Evolutionary conservation across 1,139 yeast species (phyloP).

Genomic region (Blastobotrys ciferrii): DNA sequence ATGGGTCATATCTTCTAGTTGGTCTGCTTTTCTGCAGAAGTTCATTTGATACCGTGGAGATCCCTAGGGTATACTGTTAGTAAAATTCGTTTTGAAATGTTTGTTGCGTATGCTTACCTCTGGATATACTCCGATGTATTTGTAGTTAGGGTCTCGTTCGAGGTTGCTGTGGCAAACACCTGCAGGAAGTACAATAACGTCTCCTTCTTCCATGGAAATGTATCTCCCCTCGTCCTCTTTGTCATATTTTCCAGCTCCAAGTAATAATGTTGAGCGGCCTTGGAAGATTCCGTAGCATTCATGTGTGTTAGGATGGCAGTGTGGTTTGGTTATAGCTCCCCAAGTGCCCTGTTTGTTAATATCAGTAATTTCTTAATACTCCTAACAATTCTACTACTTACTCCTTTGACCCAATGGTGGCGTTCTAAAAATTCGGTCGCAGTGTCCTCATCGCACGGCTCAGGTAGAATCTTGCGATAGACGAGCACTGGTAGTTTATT

Average conservation of each 20-base stretch:
- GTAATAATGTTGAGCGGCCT: not conserved
- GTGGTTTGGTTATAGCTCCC: not conserved
- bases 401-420: not conserved
- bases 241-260: not conserved
- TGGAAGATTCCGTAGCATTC: slow-evolving; percentile 1
- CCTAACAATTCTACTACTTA: not conserved
- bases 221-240: not conserved
- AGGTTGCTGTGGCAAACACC: not conserved
- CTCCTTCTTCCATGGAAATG: not conserved
- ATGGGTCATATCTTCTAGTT: not conserved
- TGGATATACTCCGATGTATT: not conserved
- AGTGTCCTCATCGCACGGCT: not conserved
- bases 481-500: not conserved
- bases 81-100: not conserved
- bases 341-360: not conserved
- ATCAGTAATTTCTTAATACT: not conserved
- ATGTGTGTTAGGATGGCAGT: not conserved
- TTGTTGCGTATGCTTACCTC: not conserved
- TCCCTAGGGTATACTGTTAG: too few species aligned
- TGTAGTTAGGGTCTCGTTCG: not conserved
- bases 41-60: slow-evolving; percentile 1
- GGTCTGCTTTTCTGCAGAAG: slow-evolving; percentile 2
- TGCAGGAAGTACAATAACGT: not conserved
- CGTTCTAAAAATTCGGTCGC: not conserved
- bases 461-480: not conserved